Evolutionary conservation across 768 basidiomycete species (phyloP).

Genomic region (Russula sp.): DNA sequence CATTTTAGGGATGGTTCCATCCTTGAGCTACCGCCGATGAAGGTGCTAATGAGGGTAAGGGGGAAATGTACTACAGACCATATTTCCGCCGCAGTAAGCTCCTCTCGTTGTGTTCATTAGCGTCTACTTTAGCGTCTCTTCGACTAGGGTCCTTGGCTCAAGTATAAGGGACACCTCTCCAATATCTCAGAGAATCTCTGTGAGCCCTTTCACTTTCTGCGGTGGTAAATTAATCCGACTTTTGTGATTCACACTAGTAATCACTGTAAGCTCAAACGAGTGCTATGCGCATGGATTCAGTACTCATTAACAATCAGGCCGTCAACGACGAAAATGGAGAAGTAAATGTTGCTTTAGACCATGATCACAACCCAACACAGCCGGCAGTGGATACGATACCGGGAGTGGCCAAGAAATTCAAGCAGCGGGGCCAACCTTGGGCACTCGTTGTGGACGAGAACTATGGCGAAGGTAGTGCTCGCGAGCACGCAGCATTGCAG

Average conservation of each 20-base stretch:
- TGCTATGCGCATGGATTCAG: conserved; percentile 1
- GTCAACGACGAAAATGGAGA: conserved; percentile 93
- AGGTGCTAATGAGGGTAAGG: conserved; percentile 81
- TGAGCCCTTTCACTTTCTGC: conserved; percentile 34
- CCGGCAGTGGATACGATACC: conserved; percentile 75
- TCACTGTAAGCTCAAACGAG: conserved; percentile 48
- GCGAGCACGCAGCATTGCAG: conserved; percentile 96
- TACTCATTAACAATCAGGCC: conserved; percentile 41
- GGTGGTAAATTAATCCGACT: neutral
- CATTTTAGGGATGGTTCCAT: conserved; percentile 55
- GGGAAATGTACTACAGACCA: conserved; percentile 99
- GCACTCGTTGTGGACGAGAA: conserved; percentile 93
- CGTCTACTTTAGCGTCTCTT: neutral
- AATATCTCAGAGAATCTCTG: conserved; percentile 95
- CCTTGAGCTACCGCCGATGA: conserved; percentile 73
- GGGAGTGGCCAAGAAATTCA: conserved; percentile 82
- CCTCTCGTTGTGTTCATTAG: neutral
- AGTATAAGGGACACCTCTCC: conserved; percentile 95
- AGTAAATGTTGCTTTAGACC: conserved; percentile 87
- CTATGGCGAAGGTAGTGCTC: conserved; percentile 95
- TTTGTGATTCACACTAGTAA: conserved; percentile 43
- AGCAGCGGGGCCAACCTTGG: conserved; percentile 80
- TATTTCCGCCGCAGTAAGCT: conserved; percentile 84
- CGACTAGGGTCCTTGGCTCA: conserved; percentile 87
- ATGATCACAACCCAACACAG: conserved; percentile 40